Evolutionary conservation across 129 eudicot genomes (phyloP).

Genomic region (Ambrosia artemisiifolia): DNA sequence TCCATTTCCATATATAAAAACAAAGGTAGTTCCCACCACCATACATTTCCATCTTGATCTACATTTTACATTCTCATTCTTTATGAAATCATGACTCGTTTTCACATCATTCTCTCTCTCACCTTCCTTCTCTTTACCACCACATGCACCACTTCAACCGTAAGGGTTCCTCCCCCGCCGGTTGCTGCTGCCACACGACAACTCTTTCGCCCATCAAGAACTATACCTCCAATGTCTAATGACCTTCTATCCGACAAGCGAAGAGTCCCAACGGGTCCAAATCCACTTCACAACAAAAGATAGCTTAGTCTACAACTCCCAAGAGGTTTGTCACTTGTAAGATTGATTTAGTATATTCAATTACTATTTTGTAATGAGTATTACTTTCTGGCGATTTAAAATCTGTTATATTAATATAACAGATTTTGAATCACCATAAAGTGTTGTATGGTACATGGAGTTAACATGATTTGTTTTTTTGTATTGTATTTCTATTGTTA

Average conservation of each 20-base stretch:
- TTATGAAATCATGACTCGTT: slow-evolving; percentile 23
- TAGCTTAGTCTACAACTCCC: slow-evolving; percentile 12
- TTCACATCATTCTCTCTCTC: slow-evolving; percentile 31
- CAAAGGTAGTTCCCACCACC: slow-evolving; percentile 26
- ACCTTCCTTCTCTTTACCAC: slow-evolving; percentile 21
- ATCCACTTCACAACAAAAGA: slow-evolving; percentile 37
- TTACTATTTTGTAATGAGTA: neutral
- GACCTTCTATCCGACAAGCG: slow-evolving; percentile 24
- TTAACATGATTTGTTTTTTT: slow-evolving; percentile 1
- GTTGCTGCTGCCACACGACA: neutral
- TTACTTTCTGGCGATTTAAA: slow-evolving; percentile 23
- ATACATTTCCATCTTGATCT: slow-evolving; percentile 27
- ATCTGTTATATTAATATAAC: slow-evolving; percentile 18
- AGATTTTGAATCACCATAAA: slow-evolving; percentile 30
- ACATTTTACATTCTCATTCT: slow-evolving; percentile 15
- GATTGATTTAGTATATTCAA: neutral
- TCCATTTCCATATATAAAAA: slow-evolving; percentile 27
- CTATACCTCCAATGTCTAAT: slow-evolving; percentile 26
- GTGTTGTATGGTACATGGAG: neutral
- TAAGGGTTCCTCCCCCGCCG: slow-evolving; percentile 13
- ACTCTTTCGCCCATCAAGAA: slow-evolving; percentile 24
- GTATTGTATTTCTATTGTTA: neutral
- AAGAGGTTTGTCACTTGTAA: slow-evolving; percentile 15
- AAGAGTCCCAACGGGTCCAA: slow-evolving; percentile 38
- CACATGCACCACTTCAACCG: slow-evolving; percentile 10